Conservation (phyloP, 805 yeast species). For the Hanseniaspora singularis region DNA sequence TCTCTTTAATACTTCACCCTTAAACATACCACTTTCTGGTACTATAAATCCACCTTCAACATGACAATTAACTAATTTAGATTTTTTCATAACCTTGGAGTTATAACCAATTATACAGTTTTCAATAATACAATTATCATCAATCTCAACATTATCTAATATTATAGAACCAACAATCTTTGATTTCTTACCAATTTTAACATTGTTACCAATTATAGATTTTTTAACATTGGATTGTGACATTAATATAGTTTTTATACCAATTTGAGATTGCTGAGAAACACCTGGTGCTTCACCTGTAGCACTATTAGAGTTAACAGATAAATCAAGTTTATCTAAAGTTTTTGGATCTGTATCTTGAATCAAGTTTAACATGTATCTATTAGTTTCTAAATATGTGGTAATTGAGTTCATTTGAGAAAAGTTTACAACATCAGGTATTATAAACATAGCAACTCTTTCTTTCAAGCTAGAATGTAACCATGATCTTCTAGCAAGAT, state of each 20-base stretch:
- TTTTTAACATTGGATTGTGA: conserved; percentile 81
- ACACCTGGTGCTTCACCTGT: conserved; percentile 16
- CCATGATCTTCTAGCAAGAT: conserved; percentile 88
- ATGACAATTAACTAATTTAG: conserved; percentile 64
- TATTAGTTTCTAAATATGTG: conserved; percentile 80
- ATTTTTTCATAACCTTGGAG: conserved; percentile 52
- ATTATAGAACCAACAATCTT: conserved; percentile 78
- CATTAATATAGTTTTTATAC: conserved; percentile 52
- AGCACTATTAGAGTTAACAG: conserved; percentile 13
- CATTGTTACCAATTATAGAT: conserved; percentile 62
- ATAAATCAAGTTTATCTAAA: conserved; percentile 22
- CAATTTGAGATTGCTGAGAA: conserved; percentile 33
- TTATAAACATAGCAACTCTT: conserved; percentile 53
- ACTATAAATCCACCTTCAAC: conserved; percentile 73
- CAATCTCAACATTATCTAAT: conserved; percentile 56
- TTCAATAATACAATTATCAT: conserved; percentile 64
- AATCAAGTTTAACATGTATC: conserved; percentile 56
- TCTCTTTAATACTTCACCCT: conserved; percentile 47
- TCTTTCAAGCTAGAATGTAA: conserved; percentile 49
- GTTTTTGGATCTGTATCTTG: conserved; percentile 33
- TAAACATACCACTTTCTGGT: conserved; percentile 38
- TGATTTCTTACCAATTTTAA: conserved; percentile 74
- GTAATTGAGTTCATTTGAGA: conserved; percentile 67
- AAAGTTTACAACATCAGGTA: conserved; percentile 61
- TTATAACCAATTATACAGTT: conserved; percentile 74